Conservation (phyloP, 2,329 filamentous ascomycete genomes). For the Aspergillus proliferans region DNA sequence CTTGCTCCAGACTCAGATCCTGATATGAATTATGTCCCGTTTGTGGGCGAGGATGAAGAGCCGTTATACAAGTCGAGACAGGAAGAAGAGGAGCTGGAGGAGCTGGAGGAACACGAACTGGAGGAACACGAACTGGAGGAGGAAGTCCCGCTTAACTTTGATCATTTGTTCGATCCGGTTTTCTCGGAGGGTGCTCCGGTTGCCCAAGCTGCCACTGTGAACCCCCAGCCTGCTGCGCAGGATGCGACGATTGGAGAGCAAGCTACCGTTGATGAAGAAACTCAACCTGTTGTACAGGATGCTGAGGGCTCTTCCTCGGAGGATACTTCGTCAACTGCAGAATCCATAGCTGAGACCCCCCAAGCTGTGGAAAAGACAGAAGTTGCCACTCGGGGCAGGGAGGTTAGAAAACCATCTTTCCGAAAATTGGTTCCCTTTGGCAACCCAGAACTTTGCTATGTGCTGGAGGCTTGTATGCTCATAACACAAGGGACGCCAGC, state of each 20-base stretch:
- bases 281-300: not conserved
- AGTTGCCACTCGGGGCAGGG: not conserved
- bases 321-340: not conserved
- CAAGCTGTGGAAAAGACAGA: not conserved
- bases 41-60: conserved; percentile 21
- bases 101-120: conserved; percentile 9
- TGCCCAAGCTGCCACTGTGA: not conserved
- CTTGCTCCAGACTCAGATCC: not conserved
- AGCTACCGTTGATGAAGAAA: not conserved
- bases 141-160: conserved; percentile 21
- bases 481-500: conserved; percentile 54
- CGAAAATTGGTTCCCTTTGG: conserved; percentile 40
- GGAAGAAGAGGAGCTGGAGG: conserved; percentile 5
- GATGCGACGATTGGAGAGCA: not conserved
- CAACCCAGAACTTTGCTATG: conserved; percentile 59
- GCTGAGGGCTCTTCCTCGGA: not conserved
- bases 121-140: conserved; percentile 18
- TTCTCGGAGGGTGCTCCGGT: conserved; percentile 5
- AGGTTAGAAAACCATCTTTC: not conserved
- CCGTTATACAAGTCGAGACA: conserved; percentile 15
- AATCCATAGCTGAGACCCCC: not conserved
- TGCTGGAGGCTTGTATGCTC: conserved; percentile 57
- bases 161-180: conserved; percentile 33
- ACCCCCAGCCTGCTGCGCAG: not conserved
- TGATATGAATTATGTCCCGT: conserved; percentile 22